Evolutionary conservation across 805 yeast species (phyloP).

Genomic region (Metschnikowia orientalis): DNA sequence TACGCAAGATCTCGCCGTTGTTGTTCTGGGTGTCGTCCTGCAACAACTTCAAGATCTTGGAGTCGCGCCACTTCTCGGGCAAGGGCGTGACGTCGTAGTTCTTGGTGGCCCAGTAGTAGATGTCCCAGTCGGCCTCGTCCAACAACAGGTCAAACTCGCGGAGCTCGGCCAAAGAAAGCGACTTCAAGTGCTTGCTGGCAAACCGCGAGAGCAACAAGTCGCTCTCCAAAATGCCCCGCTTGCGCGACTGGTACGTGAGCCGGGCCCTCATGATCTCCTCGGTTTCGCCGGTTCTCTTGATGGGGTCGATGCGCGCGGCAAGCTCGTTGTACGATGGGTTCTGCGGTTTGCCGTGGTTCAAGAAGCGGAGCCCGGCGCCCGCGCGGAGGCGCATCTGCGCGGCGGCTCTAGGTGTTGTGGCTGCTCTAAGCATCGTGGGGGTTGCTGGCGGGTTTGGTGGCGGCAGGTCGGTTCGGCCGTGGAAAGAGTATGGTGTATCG

Average conservation of each 20-base stretch:
- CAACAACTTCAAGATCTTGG: constrained; percentile 56
- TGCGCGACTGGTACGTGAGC: constrained; percentile 83
- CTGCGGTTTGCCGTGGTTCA: constrained; percentile 39
- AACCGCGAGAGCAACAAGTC: constrained; percentile 82
- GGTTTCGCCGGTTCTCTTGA: constrained; percentile 69
- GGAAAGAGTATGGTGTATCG: too few species aligned
- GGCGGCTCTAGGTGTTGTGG: too few species aligned
- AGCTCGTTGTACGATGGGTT: constrained; percentile 40
- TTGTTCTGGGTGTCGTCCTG: constrained; percentile 73
- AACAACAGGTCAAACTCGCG: constrained; percentile 81
- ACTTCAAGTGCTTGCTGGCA: constrained; percentile 67
- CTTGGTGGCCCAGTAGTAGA: constrained; percentile 94
- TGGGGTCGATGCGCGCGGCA: constrained; percentile 70
- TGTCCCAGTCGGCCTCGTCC: constrained; percentile 98
- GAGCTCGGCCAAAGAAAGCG: constrained; percentile 59
- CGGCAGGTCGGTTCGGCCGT: too few species aligned
- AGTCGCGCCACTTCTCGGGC: constrained; percentile 80
- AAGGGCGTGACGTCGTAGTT: constrained; percentile 78
- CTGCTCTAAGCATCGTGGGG: too few species aligned
- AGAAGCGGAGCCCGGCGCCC: constrained; percentile 12
- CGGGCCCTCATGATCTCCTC: constrained; percentile 79
- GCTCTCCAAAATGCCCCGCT: constrained; percentile 92
- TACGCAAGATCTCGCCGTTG: constrained; percentile 69
- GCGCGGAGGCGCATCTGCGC: constrained; percentile 1
- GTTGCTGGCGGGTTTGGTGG: too few species aligned